Base-by-base conservation (phyloP, 768 basidiomycete species). In the Collybia mongolica region DNA sequence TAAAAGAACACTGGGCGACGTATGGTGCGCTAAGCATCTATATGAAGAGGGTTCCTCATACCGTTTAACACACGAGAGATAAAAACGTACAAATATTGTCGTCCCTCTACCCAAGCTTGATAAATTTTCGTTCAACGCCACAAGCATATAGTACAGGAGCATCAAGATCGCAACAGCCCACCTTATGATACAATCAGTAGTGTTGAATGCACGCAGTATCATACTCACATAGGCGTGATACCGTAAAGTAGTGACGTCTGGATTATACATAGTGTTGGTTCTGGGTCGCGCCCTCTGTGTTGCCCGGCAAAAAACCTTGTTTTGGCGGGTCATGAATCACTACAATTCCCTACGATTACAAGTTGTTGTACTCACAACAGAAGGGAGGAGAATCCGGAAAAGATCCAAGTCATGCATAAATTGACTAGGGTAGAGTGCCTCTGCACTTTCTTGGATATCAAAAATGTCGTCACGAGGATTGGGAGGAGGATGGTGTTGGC, bases 361-460 rank as follows among this genome's bases (percentile, higher is more conserved):
- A 36, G 17, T 9, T 7, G 20, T 17, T 5, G 8, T 18, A 52
- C 76, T 58, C 52, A 78, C 75, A 81, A 65, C 28, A 81, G 56
- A 3, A 71, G 60, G 9, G 73, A 69, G 49, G 69, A 72, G 18
- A 75, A 58, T 2, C 73, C 75, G 3, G 74, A 72, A 17, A 79
- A 56, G 15, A 77, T 75, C 75, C 75, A 78, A 8, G 73, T 74
- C 20, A 75, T 65, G 53, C 73, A 76, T 2, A 78, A 60, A 46
- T 77, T 79, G 39, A 80, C 62, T 36, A 81, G 60, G 1, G 71
- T 70, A 1, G 72, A 71, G 53, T 76, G 75, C 39, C 75, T 68
- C 39, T 63, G 66, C 1, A 56, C 69, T 3, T 63, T 59, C 43
- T 61, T 69, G 6, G 74, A 70, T 38, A 77, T 60, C 5, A 79